Base-by-base conservation (phyloP, 768 basidiomycete species). In the Roridomyces roridus region DNA sequence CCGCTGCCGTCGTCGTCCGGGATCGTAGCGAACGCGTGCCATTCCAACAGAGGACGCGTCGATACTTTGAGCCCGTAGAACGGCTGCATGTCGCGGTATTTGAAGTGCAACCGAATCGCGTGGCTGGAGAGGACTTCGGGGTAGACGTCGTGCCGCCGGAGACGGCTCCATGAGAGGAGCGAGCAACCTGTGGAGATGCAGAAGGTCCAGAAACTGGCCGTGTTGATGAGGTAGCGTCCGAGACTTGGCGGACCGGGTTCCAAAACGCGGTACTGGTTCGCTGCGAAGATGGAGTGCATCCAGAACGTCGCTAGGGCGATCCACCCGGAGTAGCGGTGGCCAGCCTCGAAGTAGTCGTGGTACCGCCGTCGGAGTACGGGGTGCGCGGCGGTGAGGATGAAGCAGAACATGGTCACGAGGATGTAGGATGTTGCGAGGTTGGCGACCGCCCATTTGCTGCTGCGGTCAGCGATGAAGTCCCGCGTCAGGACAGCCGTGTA, bases 291-390 rank as follows among this genome's bases (percentile, higher is more conserved):
- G 57, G 70, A 72, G 56, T 73, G 82, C 23, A 67, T 71, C 83
- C 83, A 85, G 45, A 84, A 81, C 9, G 80, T 70, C 35, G 75
- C 70, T 2, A 80, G 73, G 0, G 81, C 79, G 20, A 73, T 67
- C 83, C 82, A 84, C 11, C 83, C 84, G 14, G 80, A 69, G 65
- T 81, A 82, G 20, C 83, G 79, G 65, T 85, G 84, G 10, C 72
- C 71, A n/a, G 76, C 75, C 65, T 85, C 83, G 66, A 85, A 85
- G 43, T 73, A 71, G 64, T 85, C 77, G 69, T 85, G 84, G 60
- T 76, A 76, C n/a, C 70, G 69, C 21, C 72, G 62, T 6, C 83
- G 76, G 64, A 81, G 73, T 7, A 65, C 71, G 6, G 84, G 84
- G 55, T 79, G 78, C 3, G 84, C 83, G 35, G 78, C 74, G 18